These are phyloP conservation scores for Myxozyma neotropica DNA, from an alignment of 805 yeast species.

Conservation along the genomic window DNA sequence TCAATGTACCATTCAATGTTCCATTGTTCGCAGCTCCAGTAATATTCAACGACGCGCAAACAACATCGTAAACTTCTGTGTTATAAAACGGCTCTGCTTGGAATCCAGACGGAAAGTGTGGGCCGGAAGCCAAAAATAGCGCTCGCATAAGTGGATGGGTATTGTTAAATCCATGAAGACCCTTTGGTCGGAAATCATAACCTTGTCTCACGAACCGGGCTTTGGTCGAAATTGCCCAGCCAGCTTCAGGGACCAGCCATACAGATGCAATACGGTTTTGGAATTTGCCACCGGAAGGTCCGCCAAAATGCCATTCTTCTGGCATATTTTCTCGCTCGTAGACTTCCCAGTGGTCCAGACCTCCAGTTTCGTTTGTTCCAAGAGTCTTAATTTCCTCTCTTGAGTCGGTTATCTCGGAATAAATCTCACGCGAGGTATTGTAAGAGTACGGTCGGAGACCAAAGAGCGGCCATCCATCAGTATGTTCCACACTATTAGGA, in stretches of 20 bases:
- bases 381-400: slow-evolving; percentile 37
- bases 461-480: slow-evolving; percentile 84
- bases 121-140: slow-evolving; percentile 77
- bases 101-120: slow-evolving; percentile 57
- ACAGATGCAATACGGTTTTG: slow-evolving; percentile 75
- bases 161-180: slow-evolving; percentile 85
- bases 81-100: slow-evolving; percentile 68
- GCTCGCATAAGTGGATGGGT: slow-evolving; percentile 81
- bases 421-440: slow-evolving; percentile 50
- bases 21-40: slow-evolving; percentile 67
- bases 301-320: slow-evolving; percentile 60
- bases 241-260: slow-evolving; percentile 82
- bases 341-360: slow-evolving; percentile 46
- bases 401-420: slow-evolving; percentile 46
- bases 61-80: slow-evolving; percentile 68
- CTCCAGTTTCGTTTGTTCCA: slow-evolving; percentile 28
- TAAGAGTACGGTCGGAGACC: slow-evolving; percentile 65
- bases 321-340: slow-evolving; percentile 60
- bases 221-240: slow-evolving; percentile 71
- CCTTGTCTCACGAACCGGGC: slow-evolving; percentile 54
- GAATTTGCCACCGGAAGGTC: slow-evolving; percentile 45
- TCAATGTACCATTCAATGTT: slow-evolving; percentile 33
- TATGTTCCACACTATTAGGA: slow-evolving; percentile 55
- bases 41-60: slow-evolving; percentile 64
- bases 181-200: slow-evolving; percentile 61